Evolutionary conservation across 805 yeast species (phyloP).

Genomic region (Zygotorulaspora sp.): DNA sequence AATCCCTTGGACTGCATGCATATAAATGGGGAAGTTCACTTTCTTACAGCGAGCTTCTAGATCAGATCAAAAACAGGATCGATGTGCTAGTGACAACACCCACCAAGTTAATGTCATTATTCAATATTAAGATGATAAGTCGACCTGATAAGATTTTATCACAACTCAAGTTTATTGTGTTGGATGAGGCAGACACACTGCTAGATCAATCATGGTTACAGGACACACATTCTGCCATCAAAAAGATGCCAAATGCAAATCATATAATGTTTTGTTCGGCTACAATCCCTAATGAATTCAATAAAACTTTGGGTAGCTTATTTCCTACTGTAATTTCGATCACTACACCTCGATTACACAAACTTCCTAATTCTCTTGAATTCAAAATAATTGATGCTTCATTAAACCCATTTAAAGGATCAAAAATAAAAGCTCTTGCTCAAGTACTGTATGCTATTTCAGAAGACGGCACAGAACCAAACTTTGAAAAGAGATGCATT

Average conservation of each 20-base stretch:
- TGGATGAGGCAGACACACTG: constrained; percentile 93
- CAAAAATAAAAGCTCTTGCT: constrained; percentile 77
- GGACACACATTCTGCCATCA: constrained; percentile 56
- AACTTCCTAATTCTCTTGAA: constrained; percentile 70
- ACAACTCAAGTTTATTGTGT: constrained; percentile 57
- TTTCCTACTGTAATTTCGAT: constrained; percentile 66
- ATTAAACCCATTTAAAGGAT: constrained; percentile 75
- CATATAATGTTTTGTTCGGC: constrained; percentile 82
- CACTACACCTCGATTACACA: constrained; percentile 78
- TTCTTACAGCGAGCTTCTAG: constrained; percentile 49
- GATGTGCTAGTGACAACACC: constrained; percentile 89
- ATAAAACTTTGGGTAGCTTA: constrained; percentile 50
- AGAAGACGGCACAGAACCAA: constrained; percentile 76
- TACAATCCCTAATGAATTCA: constrained; percentile 78
- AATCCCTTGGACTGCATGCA: constrained; percentile 40
- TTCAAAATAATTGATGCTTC: constrained; percentile 73
- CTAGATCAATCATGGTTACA: constrained; percentile 75
- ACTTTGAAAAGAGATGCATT: constrained; percentile 69
- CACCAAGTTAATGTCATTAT: constrained; percentile 50
- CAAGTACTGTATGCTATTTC: constrained; percentile 84
- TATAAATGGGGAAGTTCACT: constrained; percentile 62
- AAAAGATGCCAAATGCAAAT: constrained; percentile 46
- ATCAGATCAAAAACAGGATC: constrained; percentile 47
- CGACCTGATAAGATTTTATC: constrained; percentile 40
- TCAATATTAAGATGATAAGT: constrained; percentile 34